phyloP scores from a whole-genome alignment of 2,329 filamentous ascomycete genomes.

The Fusarium paranaense region DNA sequence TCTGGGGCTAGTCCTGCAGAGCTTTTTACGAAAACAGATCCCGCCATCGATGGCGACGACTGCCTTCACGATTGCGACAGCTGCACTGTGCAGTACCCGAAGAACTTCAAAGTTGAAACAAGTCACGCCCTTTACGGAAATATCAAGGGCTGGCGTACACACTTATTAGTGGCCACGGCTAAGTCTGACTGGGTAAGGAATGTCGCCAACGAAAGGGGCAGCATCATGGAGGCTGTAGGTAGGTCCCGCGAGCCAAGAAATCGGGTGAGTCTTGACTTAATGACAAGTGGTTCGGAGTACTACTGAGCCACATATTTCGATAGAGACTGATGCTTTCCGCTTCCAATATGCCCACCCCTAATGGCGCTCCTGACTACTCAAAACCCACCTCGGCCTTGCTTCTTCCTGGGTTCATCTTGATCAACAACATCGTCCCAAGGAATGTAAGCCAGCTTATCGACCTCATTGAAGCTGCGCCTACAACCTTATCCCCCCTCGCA shows the following conservation, averaged over 20 bases:
- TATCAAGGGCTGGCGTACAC: too few species aligned
- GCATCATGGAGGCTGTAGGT: background rate
- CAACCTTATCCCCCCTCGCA: background rate
- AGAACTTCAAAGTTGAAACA: too few species aligned
- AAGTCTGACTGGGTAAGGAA: too few species aligned
- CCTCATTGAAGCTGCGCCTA: background rate
- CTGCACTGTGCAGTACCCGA: too few species aligned
- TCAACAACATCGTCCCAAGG: background rate
- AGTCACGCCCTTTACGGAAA: too few species aligned
- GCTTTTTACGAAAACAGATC: too few species aligned
- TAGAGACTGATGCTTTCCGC: background rate
- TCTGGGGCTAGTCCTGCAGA: too few species aligned
- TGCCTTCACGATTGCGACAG: too few species aligned
- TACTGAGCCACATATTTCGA: background rate
- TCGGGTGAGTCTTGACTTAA: background rate
- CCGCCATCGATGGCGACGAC: too few species aligned
- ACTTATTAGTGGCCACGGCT: too few species aligned
- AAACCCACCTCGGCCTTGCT: background rate
- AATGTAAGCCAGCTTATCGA: background rate
- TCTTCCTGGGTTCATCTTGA: background rate
- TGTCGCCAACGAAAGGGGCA: too few species aligned
- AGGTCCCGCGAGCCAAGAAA: background rate
- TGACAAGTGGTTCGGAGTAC: background rate
- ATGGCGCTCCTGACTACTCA: background rate
- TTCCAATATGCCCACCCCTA: background rate